phyloP scores from a whole-genome alignment of 2,329 filamentous ascomycete genomes.

The Triangularia verruculosa region DNA sequence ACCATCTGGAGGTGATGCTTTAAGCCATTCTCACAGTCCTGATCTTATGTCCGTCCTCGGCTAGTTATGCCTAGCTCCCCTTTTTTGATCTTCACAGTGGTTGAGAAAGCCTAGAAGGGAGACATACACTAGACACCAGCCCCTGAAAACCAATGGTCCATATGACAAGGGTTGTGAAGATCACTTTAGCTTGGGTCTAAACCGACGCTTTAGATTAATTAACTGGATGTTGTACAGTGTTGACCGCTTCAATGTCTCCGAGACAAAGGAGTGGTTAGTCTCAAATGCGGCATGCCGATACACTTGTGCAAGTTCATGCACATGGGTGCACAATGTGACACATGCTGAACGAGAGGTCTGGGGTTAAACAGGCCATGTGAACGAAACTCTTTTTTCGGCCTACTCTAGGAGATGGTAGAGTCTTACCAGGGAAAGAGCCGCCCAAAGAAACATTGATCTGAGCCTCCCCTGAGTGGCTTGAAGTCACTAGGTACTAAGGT shows the following conservation, averaged over 20 bases:
- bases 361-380: background rate
- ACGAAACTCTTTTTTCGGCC: no score
- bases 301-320: background rate
- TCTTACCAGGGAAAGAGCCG: no score
- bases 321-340: background rate
- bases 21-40: background rate
- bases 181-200: background rate
- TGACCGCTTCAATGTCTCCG: background rate
- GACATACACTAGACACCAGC: background rate
- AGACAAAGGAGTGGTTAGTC: background rate
- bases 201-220: background rate
- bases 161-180: background rate
- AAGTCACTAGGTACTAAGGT: no score
- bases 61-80: no score
- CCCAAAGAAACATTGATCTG: no score
- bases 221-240: background rate
- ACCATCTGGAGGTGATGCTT: background rate
- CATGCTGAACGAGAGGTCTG: no score
- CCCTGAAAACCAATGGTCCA: background rate
- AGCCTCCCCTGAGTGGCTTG: no score
- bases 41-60: no score
- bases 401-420: no score
- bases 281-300: background rate
- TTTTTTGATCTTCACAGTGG: no score
- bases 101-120: no score